Evolutionary conservation across 1,284 basidiomycete genomes (phyloP), one percentile per base, ranked within the genome.

Genomic region (Amylostereum chailletii): DNA sequence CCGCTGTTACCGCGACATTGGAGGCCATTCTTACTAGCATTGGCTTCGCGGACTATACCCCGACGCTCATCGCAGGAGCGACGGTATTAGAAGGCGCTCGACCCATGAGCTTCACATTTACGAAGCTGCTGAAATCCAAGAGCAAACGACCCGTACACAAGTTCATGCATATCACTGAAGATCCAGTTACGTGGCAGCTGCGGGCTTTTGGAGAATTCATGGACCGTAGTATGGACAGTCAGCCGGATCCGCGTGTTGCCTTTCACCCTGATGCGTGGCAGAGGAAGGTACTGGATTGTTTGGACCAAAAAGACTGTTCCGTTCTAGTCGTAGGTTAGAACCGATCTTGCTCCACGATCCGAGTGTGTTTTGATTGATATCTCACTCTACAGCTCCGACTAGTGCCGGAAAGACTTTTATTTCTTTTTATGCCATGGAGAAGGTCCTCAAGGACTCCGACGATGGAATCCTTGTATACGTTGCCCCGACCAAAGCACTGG

Each of bases 401-500:
- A 82, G 79, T 64, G 81, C 81, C 0, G 81, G 83, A 34, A 87
- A 86, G 61, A 86, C 85, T 0, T 86, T 87, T 60, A 84, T 87
- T 40, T 83, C 81, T 2, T 86, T 74, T 60, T 85, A 86, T 54
- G 83, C 83, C 0, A 86, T 86, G 83, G 83, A 86, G 61, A 74
- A 76, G 52, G 66, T 83, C 9, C 62, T 86, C 4, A 65, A 79
- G 48, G 68, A 68, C 33, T 78, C 79, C 0, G 77, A 86, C 57
- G 74, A 83, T 44, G 81, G 79, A 1, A 71, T 86, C 37, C 59
- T 87, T 34, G 76, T 87, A n/a, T 87, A 86, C 59, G 74, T 86
- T 32, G 83, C 85, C 0, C 83, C 83, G 0, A 85, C 84, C 2
- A 86, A 87, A 60, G 83, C 84, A 0, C 69, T 86, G 1, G 83